phyloP scores from a whole-genome alignment of 768 basidiomycete species.

The Psilocybe sp. region DNA sequence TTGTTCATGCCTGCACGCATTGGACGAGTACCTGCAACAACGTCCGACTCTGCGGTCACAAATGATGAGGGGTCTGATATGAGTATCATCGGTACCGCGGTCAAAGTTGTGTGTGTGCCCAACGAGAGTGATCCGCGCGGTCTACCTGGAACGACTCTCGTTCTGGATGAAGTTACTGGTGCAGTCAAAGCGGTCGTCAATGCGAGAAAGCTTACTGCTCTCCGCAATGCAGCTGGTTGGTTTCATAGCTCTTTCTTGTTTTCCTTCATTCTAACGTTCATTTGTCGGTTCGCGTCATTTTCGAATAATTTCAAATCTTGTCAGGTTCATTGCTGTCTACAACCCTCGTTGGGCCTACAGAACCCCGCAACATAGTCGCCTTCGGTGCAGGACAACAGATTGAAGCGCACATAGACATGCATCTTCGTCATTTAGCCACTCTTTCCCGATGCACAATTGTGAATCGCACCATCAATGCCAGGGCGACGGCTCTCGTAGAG shows the following conservation, averaged over 20 bases:
- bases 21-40: conserved; percentile 10
- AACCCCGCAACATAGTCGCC: conserved; percentile 47
- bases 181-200: conserved; percentile 75
- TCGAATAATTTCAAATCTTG: neutral
- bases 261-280: neutral
- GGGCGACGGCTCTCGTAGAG: conserved; percentile 37
- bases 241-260: neutral
- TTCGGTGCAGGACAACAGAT: conserved; percentile 79
- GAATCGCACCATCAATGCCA: conserved; percentile 54
- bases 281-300: neutral
- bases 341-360: conserved; percentile 40
- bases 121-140: conserved; percentile 45
- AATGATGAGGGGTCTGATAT: neutral
- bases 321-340: conserved; percentile 71
- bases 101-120: conserved; percentile 85
- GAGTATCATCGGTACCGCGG: conserved; percentile 44
- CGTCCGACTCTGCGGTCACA: neutral
- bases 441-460: conserved; percentile 56
- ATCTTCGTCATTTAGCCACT: conserved; percentile 54
- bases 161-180: conserved; percentile 72
- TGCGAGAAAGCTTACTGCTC: conserved; percentile 71
- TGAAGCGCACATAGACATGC: conserved; percentile 59
- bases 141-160: conserved; percentile 72
- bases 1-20: conserved; percentile 86
- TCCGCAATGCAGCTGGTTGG: conserved; percentile 79